Evolutionary conservation across 1,139 yeast genomes (phyloP).

Genomic region (Taphrina confusa): DNA sequence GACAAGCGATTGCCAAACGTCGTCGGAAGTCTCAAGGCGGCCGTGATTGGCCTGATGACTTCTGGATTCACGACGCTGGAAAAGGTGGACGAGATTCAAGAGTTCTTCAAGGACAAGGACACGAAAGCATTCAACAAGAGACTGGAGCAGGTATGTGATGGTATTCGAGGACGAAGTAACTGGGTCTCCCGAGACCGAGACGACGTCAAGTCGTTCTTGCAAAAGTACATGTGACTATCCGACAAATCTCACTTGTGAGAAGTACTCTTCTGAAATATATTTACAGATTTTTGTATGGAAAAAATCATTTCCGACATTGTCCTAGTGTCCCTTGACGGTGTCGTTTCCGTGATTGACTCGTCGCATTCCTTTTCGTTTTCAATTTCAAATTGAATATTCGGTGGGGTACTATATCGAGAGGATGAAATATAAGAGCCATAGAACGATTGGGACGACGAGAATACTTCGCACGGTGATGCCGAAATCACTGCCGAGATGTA

Average conservation of each 20-base stretch:
- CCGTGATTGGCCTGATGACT: conserved; percentile 64
- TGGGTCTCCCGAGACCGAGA: conserved; percentile 68
- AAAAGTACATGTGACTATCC: conserved; percentile 22
- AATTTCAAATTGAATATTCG: too few species aligned
- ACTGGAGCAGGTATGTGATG: conserved; percentile 70
- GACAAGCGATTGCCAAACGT: conserved; percentile 74
- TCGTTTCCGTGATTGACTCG: too few species aligned
- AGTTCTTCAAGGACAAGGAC: conserved; percentile 62
- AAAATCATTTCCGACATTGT: too few species aligned
- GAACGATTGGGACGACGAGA: too few species aligned
- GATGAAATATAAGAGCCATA: too few species aligned
- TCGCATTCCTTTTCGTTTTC: too few species aligned
- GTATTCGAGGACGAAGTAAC: conserved; percentile 59
- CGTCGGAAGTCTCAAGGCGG: conserved; percentile 66
- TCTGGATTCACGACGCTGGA: conserved; percentile 65
- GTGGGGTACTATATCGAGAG: too few species aligned
- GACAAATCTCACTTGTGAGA: conserved; percentile 4
- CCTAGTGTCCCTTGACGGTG: too few species aligned
- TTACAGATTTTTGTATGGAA: too few species aligned
- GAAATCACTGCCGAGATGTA: too few species aligned
- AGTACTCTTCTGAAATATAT: too few species aligned
- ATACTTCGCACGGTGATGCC: too few species aligned
- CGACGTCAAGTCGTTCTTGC: conserved; percentile 47
- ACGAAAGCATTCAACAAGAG: conserved; percentile 75
- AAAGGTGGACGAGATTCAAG: conserved; percentile 59